Base-by-base conservation (phyloP, 2,329 filamentous ascomycete species). In the Fusarium keratoplasticum region DNA sequence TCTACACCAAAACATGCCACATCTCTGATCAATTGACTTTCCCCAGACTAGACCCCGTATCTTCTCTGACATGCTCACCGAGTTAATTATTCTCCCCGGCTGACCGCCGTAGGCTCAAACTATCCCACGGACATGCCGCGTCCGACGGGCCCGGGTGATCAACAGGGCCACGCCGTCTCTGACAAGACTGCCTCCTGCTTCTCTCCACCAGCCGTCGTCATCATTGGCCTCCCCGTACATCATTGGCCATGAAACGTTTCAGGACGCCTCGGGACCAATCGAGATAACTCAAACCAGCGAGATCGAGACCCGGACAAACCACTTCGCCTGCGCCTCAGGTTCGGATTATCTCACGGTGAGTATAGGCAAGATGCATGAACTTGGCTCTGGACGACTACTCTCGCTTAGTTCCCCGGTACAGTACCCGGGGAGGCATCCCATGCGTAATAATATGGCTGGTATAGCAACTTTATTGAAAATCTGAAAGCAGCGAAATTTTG, bases 221-320 rank as follows among this genome's bases (percentile, higher is more conserved):
- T 57, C 38, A 40, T 60, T 71, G 58, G 59, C 59, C 70, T 33
- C 57, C 67, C 20, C 42, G 42, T 47, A 47, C 22, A 47, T 47
- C 20, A 44, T 42, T 44, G 42, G 42, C 20, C 22, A 38, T 73
- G 70, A 73, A 73, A 73, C 71, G 71, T 73, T 73, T 73, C 71
- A 73, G 55, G 47, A 33, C 31, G 50, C 40, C 40, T 64, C 66
- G 42, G 65, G 22, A 20, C 55, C 35, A 40, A 59, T 40, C 22
- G 22, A 40, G 35, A 59, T 58, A 44, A 27, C 42, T 27, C 22
- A 47, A 47, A 47, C 14, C 14, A 8, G 14, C 22, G 14, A 47
- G 42, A 47, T 47, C 42, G 42, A 47, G 42, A 47, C 42, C 20
- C 40, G 36, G 36, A 40, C 36, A n/a, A 40, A n/a, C 38, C 38